Base-by-base conservation (phyloP, 176 grass and related monocot genomes). In the Guadua angustifolia region DNA sequence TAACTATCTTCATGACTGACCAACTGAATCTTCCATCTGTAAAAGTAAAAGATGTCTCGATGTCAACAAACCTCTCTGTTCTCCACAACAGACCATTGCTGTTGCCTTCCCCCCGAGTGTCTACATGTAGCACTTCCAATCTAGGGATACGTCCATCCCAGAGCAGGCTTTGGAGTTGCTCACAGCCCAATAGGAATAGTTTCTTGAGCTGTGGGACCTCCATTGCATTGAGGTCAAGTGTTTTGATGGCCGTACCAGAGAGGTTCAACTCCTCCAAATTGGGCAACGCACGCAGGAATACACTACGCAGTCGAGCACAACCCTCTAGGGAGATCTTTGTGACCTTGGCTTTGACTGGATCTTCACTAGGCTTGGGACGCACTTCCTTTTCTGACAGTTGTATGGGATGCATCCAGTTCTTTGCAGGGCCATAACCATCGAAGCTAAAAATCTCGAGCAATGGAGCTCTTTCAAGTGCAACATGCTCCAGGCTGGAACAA, bases 11-110 rank as follows among this genome's bases (percentile, higher is more conserved):
- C 2, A 40, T 39, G 43, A 1, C 6, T 5, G 62, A 69, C 63
- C 47, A 69, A 55, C 16, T 10, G 9, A 55, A 81, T 11, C 78
- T 81, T 55, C 32, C 46, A 69, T 81, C 49, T 4, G n/a, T 69
- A n/a, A 55, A 55, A 25, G 7, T 50, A 16, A 80, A 9, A 17
- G 1, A 4, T 36, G 2, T 36, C 35, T 36, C 4, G 35, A 36
- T 36, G 2, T 36, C 35, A 36, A 36, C 35, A 36, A 36, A 36
- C 35, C 35, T 6, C 5, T 5, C 7, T 25, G 0, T 55, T 15
- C 33, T 55, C 6, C 7, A 5, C 14, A 69, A 0, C 13, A 69
- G 12, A 55, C 18, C 46, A 16, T 0, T 53, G 63, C 26, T 39
- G 33, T 63, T 7, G 15, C 1, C 12, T 5, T 18, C 2, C 12